phyloP scores from a whole-genome alignment of 192 early-diverging fungal genomes.

The Coemansia sp. region DNA sequence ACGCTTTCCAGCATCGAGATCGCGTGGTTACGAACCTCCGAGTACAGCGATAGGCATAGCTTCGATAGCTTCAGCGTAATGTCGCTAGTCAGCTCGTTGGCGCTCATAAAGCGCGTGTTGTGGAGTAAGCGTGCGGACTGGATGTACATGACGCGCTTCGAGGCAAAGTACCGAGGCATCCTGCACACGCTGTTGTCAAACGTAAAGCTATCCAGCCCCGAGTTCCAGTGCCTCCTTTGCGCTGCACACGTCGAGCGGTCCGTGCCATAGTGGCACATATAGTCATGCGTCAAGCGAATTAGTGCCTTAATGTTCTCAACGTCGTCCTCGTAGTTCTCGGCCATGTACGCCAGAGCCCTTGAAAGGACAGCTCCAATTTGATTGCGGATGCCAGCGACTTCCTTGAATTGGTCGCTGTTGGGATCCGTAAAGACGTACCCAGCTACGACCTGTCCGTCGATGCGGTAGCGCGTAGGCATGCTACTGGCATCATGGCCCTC shows the following conservation, averaged over 20 bases:
- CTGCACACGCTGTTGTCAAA: slow-evolving; percentile 26
- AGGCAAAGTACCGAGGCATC: slow-evolving; percentile 44
- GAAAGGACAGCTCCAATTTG: slow-evolving; percentile 61
- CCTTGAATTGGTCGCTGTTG: slow-evolving; percentile 55
- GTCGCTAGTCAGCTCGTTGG: slow-evolving; percentile 17
- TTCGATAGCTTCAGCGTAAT: slow-evolving; percentile 31
- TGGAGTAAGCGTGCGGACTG: slow-evolving; percentile 47
- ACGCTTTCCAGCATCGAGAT: slow-evolving; percentile 40
- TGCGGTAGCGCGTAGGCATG: slow-evolving; percentile 37
- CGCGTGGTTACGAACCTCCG: slow-evolving; percentile 46
- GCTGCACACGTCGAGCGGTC: slow-evolving; percentile 22
- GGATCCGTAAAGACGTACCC: slow-evolving; percentile 74
- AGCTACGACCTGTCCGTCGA: slow-evolving; percentile 55
- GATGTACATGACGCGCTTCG: slow-evolving; percentile 17
- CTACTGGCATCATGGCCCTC: slow-evolving; percentile 26
- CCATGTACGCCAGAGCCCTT: slow-evolving; percentile 54
- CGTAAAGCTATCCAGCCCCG: slow-evolving; percentile 42
- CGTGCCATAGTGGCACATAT: slow-evolving; percentile 41
- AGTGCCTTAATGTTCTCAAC: slow-evolving; percentile 75
- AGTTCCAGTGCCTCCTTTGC: slow-evolving; percentile 30
- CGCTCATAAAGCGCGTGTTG: slow-evolving; percentile 43
- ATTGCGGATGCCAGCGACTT: slow-evolving; percentile 59
- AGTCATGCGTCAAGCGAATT: slow-evolving; percentile 58
- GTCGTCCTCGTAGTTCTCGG: slow-evolving; percentile 67
- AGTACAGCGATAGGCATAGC: slow-evolving; percentile 50